Evolutionary conservation across 2,329 filamentous ascomycete genomes (phyloP), one percentile per base, ranked within the genome.

Genomic region (Lachnellula occidentalis): DNA sequence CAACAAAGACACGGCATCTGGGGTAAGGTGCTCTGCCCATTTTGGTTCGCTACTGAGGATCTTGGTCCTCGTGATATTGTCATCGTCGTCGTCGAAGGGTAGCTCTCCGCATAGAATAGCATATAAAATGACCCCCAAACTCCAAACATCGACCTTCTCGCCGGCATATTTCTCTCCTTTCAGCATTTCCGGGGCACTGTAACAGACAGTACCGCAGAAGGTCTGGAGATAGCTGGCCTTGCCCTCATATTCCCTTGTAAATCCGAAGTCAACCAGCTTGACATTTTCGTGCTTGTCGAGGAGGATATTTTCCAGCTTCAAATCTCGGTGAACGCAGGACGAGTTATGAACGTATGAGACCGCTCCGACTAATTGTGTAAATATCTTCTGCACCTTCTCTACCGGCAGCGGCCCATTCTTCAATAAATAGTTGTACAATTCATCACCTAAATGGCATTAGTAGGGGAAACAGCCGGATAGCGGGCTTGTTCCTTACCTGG

Each of bases 101-200:
- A 99, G 77, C 71, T 94, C 90, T 53, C 90, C 90, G 58, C 86
- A 90, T 24, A 95, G 75, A 55, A 95, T 74, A 48, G 90, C 89
- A 67, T 92, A 94, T 1, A 94, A 76, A 57, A 95, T 94, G 53
- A 95, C 86, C 12, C 90, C 89, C 61, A 95, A 70, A 66, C 90
- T 94, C 90, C 90, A 99, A 4, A 99, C 91, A 67, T 99, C 94
- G 48, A 99, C 92, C 74, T 96, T 97, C 74, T 96, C 91, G 24
- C 91, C 92, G 0, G 92, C 94, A 69, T 99, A 99, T 71, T 95
- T 97, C 71, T 99, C 94, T 39, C 92, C 94, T 71, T 94, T 96
- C 41, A 99, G 79, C 94, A 99, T 99, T 72, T 99, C 94, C 2
- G 94, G 94, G 2, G 94, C 94, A 52, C 91, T 96, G 72, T 99